Base-by-base conservation (phyloP, 73 alveolate genomes). In the Durusdinium trenchii region DNA sequence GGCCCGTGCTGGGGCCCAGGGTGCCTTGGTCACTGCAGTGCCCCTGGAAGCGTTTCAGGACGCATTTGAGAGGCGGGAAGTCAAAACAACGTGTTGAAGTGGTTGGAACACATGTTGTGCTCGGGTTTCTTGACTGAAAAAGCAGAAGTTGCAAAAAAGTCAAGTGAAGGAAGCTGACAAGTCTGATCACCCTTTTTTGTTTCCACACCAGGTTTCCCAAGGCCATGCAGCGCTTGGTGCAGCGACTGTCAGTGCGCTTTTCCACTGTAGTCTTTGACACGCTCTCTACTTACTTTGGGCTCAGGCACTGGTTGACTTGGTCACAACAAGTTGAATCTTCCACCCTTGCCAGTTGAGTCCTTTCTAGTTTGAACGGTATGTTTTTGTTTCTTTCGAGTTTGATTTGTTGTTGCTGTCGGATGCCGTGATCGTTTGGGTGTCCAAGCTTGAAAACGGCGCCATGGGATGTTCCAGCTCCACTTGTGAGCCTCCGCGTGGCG, bases 221-320 rank as follows among this genome's bases (percentile, higher is more conserved):
- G 60, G 96, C 96, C 71, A 89, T 89, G 96, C 96, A 89, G 96
- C 76, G 96, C 46, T 45, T 89, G 86, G 96, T 89, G 86, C 96
- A 89, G 69, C 78, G 96, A 35, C 96, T 89, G 52, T 62, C 86
- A 6, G 61, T 89, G 48, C 96, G 96, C 38, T 73, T 89, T 36
- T 89, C 96, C 69, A 89, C 96, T 3, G 96, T 89, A 38, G 96
- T 89, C 96, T 89, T 89, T 51, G 86, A 86, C 16, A 89, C 96
- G 57, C 96, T 89, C 40, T 61, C 96, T 36, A 64, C 96, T n/a
- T 62, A 89, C 78, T 89, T 89, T n/a, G 96, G 96, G 35, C 86
- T 89, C 52, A 89, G 96, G 85, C 85, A 36, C n/a, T n/a, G n/a
- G n/a, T n/a, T n/a, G n/a, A n/a, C n/a, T n/a, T n/a, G n/a, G n/a